phyloP scores from a whole-genome alignment of 805 yeast species.

The Candida arabinofermentans region DNA sequence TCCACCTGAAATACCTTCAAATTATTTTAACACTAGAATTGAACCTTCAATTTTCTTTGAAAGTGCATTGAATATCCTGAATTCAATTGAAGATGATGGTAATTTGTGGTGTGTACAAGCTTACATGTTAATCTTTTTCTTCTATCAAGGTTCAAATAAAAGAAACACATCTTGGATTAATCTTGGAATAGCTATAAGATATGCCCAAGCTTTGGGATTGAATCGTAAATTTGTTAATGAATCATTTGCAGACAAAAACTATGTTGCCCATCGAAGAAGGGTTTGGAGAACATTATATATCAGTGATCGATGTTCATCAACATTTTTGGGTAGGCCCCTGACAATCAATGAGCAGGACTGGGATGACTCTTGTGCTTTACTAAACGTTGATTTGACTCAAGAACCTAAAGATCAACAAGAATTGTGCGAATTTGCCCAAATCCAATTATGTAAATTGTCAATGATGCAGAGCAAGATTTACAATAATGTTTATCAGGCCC shows the following conservation, averaged over 20 bases:
- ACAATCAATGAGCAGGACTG: slow-evolving; percentile 35
- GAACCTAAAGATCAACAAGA: slow-evolving; percentile 11
- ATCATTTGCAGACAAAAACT: slow-evolving; percentile 27
- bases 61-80: slow-evolving; percentile 29
- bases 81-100: slow-evolving; percentile 35
- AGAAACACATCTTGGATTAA: slow-evolving; percentile 42
- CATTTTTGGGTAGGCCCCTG: slow-evolving; percentile 36
- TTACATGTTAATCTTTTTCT: slow-evolving; percentile 36
- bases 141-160: slow-evolving; percentile 37
- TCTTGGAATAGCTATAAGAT: slow-evolving; percentile 38
- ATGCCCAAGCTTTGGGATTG: slow-evolving; percentile 40
- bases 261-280: slow-evolving; percentile 31
- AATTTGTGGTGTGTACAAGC: slow-evolving; percentile 41
- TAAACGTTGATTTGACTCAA: slow-evolving; percentile 6
- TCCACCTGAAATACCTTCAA: slow-evolving; percentile 3
- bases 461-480: slow-evolving; percentile 30
- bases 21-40: slow-evolving; percentile 7
- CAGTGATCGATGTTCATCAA: slow-evolving; percentile 25
- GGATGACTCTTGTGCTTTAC: slow-evolving; percentile 31
- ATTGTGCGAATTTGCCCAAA: slow-evolving; percentile 23
- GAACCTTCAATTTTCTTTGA: slow-evolving; percentile 34
- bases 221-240: slow-evolving; percentile 37
- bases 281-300: slow-evolving; percentile 14
- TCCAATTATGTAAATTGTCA: slow-evolving; percentile 28
- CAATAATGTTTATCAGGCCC: slow-evolving; percentile 30